Evolutionary conservation across 2,329 filamentous ascomycete species (phyloP).

Genomic region (Colletotrichum sojae): DNA sequence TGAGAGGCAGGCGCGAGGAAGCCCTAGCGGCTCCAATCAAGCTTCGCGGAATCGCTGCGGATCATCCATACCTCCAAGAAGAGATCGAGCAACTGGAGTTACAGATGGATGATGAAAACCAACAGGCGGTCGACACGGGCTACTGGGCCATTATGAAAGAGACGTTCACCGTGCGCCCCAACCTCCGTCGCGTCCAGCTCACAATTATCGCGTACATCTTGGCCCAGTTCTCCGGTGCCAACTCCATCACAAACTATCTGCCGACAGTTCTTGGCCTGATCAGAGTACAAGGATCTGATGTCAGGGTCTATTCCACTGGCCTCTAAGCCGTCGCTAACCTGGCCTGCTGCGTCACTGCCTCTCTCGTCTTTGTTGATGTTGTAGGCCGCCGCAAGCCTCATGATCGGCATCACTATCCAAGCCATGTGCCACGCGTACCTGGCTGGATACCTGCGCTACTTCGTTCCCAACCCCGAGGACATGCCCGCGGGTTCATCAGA

Average conservation of each 20-base stretch:
- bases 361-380: constrained; percentile 60
- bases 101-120: constrained; percentile 34
- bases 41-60: constrained; percentile 46
- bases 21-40: constrained; percentile 35
- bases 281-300: constrained; percentile 48
- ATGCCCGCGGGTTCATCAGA: constrained; percentile 49
- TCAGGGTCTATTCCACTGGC: constrained; percentile 53
- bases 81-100: constrained; percentile 49
- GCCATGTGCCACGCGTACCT: constrained; percentile 58
- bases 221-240: constrained; percentile 60
- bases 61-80: constrained; percentile 45
- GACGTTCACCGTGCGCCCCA: constrained; percentile 53
- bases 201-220: constrained; percentile 54
- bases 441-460: constrained; percentile 55
- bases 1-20: constrained; percentile 43
- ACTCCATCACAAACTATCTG: constrained; percentile 59
- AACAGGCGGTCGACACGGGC: constrained; percentile 16
- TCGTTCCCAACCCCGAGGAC: constrained; percentile 42
- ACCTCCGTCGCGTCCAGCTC: constrained; percentile 57
- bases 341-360: constrained; percentile 55
- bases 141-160: constrained; percentile 50
- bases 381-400: constrained; percentile 57
- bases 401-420: constrained; percentile 53
- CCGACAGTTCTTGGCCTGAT: constrained; percentile 45
- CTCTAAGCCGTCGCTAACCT: constrained; percentile 62